Base-by-base conservation (phyloP, 1,284 basidiomycete genomes). In the Apiotrichum porosum region DNA sequence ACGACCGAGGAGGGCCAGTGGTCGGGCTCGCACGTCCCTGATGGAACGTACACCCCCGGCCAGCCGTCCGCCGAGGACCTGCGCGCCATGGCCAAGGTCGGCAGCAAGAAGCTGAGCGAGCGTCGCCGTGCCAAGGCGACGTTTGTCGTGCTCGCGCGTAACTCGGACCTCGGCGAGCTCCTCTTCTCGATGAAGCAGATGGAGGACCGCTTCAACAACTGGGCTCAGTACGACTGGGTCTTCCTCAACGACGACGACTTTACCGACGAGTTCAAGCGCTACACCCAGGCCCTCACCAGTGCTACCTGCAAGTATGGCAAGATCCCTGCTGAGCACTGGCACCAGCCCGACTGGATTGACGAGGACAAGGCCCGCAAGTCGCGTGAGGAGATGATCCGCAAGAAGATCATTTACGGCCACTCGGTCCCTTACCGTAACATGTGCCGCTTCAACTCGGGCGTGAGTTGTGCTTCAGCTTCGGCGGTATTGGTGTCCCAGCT, bases 401-500 rank as follows among this genome's bases (percentile, higher is more conserved):
- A 88, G 46, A 79, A 83, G 50, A 86, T 95, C 58, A 91, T 93
- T 44, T 95, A 95, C 57, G 92, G 89, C 62, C 86, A 85, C 77
- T 76, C 68, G 68, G 77, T 79, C 21, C 75, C 76, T 4, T 79
- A 79, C 54, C 66, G 78, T 18, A 77, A 78, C 61, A 77, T 94
- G 90, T 95, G 92, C 68, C 83, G 94, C 18, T 97, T 85, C 77
- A 91, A 95, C 71, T 90, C 88, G 46, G 91, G 91, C 26, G n/a
- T n/a, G n/a, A n/a, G n/a, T n/a, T n/a, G n/a, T n/a, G n/a, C n/a
- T n/a, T n/a, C n/a, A n/a, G n/a, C n/a, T n/a, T n/a, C n/a, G n/a
- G n/a, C n/a, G n/a, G n/a, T n/a, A n/a, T n/a, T n/a, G n/a, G n/a
- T n/a, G n/a, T n/a, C n/a, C n/a, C n/a, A n/a, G n/a, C n/a, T n/a